Conservation (phyloP, 495 filamentous ascomycete genomes). For the Penicillium angulare region DNA sequence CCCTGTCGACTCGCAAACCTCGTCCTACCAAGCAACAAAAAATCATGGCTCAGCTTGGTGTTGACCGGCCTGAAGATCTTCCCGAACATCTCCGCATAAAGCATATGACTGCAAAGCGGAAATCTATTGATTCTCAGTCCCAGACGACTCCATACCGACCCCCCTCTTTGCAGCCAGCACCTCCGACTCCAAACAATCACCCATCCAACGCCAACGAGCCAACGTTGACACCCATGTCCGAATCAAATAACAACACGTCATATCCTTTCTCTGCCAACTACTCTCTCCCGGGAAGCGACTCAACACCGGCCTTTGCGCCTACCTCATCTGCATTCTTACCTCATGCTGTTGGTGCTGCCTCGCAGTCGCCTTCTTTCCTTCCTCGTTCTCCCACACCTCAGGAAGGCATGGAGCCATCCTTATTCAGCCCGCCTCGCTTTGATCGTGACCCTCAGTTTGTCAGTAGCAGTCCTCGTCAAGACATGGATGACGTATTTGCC, state of each 20-base stretch:
- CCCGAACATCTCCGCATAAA: constrained; percentile 78
- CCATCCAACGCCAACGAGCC: constrained; percentile 28
- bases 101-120: constrained; percentile 57
- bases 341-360: constrained; percentile 30
- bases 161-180: constrained; percentile 27
- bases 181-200: constrained; percentile 25
- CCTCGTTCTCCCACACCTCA: constrained; percentile 39
- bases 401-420: constrained; percentile 35
- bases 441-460: constrained; percentile 32
- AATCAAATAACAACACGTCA: constrained; percentile 24
- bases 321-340: constrained; percentile 42
- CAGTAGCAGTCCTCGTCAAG: constrained; percentile 43
- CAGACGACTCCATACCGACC: constrained; percentile 13
- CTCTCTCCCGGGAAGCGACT: constrained; percentile 36
- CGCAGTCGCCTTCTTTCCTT: constrained; percentile 41
- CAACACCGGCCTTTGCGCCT: constrained; percentile 41
- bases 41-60: constrained; percentile 81
- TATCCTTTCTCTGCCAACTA: constrained; percentile 46
- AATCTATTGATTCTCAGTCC: constrained; percentile 35
- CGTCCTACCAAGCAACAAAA: constrained; percentile 97
- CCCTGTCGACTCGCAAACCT: constrained; percentile 93
- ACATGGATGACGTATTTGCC: constrained; percentile 48
- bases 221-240: constrained; percentile 36
- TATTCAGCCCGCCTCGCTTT: constrained; percentile 43
- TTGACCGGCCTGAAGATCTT: constrained; percentile 84